These are phyloP conservation scores for Talaromyces wortmannii DNA, from an alignment of 495 filamentous ascomycete species.

Conservation along the genomic window DNA sequence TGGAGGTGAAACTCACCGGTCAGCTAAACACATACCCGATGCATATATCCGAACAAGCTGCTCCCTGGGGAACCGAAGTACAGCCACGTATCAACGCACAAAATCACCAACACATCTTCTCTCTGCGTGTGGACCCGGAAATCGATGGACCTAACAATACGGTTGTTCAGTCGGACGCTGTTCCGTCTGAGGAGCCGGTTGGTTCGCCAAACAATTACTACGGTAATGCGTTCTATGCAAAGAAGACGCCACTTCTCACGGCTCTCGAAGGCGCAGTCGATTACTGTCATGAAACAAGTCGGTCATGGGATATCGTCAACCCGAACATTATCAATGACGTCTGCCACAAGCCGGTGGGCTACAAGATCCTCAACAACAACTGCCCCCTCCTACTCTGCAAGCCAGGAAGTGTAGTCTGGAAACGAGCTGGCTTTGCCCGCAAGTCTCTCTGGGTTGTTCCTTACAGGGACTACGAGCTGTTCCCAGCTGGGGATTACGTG, in stretches of 20 bases:
- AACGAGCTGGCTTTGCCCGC: slow-evolving; percentile 29
- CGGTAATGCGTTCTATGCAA: slow-evolving; percentile 42
- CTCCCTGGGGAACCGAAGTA: slow-evolving; percentile 42
- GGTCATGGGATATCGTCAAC: slow-evolving; percentile 44
- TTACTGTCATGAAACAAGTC: slow-evolving; percentile 38
- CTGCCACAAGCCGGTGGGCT: slow-evolving; percentile 28
- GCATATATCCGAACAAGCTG: slow-evolving; percentile 35
- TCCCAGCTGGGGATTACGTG: slow-evolving; percentile 44
- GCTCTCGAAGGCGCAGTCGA: slow-evolving; percentile 32
- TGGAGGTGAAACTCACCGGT: slow-evolving; percentile 43
- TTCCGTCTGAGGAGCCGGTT: slow-evolving; percentile 24
- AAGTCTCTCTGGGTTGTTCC: slow-evolving; percentile 31
- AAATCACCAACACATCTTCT: slow-evolving; percentile 50
- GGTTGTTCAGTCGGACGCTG: slow-evolving; percentile 41
- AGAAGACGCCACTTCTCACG: slow-evolving; percentile 35
- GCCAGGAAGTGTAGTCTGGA: slow-evolving; percentile 28
- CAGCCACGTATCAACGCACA: slow-evolving; percentile 37
- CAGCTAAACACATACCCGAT: slow-evolving; percentile 38
- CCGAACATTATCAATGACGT: slow-evolving; percentile 32
- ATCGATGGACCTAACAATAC: slow-evolving; percentile 46
- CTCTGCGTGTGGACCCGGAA: slow-evolving; percentile 45
- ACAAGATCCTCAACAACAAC: slow-evolving; percentile 31
- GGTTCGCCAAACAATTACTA: slow-evolving; percentile 34
- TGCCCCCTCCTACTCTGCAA: slow-evolving; percentile 27
- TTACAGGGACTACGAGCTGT: slow-evolving; percentile 36